Evolutionary conservation across 2,329 filamentous ascomycete species (phyloP).

Genomic region (Aspergillus terreus): DNA sequence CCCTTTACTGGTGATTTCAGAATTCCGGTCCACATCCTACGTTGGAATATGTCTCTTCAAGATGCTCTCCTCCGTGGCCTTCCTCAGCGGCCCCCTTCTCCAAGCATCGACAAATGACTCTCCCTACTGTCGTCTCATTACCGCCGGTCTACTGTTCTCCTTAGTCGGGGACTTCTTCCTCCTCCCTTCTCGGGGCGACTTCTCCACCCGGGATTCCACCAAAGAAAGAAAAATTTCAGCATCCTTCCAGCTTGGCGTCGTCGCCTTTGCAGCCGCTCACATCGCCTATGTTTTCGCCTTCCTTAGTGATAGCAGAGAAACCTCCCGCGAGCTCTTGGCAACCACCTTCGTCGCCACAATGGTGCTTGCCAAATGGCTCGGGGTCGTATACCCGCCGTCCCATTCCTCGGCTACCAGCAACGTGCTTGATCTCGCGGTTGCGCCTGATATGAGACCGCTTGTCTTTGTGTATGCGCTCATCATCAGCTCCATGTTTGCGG

Average conservation of each 20-base stretch:
- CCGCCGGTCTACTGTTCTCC: constrained; percentile 22
- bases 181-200: constrained; percentile 22
- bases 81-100: constrained; percentile 21
- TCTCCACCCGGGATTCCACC: constrained; percentile 7
- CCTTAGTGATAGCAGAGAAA: constrained; percentile 11
- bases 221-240: constrained; percentile 13
- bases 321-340: constrained; percentile 13
- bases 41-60: constrained; percentile 26
- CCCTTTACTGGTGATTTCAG: constrained; percentile 23
- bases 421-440: constrained; percentile 20
- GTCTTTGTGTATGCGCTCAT: constrained; percentile 23
- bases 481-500: constrained; percentile 26
- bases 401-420: constrained; percentile 13
- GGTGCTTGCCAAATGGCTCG: constrained; percentile 19
- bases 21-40: constrained; percentile 20
- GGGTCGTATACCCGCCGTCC: constrained; percentile 22
- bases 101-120: constrained; percentile 15
- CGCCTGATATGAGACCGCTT: constrained; percentile 22
- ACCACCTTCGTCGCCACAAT: constrained; percentile 17
- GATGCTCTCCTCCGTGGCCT: constrained; percentile 26
- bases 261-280: constrained; percentile 27
- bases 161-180: constrained; percentile 23
- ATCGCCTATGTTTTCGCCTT: constrained; percentile 27
- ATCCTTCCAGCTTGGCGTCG: constrained; percentile 26
- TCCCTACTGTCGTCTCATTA: constrained; percentile 17